Evolutionary conservation across 2,329 filamentous ascomycete genomes (phyloP).

Genomic region (Penicillium freii): DNA sequence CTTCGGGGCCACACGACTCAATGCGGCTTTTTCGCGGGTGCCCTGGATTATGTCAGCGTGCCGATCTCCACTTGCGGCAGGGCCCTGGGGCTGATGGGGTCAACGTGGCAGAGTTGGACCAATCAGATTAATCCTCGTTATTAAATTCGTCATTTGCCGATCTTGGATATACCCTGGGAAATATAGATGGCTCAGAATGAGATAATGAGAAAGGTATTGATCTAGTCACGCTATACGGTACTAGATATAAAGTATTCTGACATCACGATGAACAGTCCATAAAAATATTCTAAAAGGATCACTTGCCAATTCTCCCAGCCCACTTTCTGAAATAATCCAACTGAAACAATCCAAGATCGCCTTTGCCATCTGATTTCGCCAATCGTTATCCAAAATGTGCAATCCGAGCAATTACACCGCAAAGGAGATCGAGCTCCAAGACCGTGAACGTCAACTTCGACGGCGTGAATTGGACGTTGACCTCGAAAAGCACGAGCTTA

Average conservation of each 20-base stretch:
- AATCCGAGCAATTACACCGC: too few relatives aligned
- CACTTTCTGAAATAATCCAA: not conserved
- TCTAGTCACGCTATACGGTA: too few relatives aligned
- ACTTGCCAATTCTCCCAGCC: not conserved
- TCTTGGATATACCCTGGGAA: not conserved
- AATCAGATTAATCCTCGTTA: not conserved
- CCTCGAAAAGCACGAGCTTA: not conserved
- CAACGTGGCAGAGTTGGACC: not conserved
- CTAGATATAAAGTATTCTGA: not conserved
- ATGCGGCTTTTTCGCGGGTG: constrained; percentile 7
- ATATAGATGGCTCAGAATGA: not conserved
- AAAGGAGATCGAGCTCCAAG: not conserved
- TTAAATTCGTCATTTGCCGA: not conserved
- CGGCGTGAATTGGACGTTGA: not conserved
- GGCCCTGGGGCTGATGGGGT: not conserved
- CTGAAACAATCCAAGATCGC: not conserved
- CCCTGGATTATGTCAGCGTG: constrained; percentile 9
- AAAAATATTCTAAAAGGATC: not conserved
- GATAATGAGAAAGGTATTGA: not conserved
- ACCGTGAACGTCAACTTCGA: not conserved
- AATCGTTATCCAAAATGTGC: not conserved
- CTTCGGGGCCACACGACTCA: not conserved
- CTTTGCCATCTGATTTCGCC: too few relatives aligned
- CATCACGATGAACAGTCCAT: not conserved
- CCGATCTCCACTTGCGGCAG: constrained; percentile 1